Base-by-base conservation (phyloP, 2,329 filamentous ascomycete genomes). In the Aspergillus calidoustus region DNA sequence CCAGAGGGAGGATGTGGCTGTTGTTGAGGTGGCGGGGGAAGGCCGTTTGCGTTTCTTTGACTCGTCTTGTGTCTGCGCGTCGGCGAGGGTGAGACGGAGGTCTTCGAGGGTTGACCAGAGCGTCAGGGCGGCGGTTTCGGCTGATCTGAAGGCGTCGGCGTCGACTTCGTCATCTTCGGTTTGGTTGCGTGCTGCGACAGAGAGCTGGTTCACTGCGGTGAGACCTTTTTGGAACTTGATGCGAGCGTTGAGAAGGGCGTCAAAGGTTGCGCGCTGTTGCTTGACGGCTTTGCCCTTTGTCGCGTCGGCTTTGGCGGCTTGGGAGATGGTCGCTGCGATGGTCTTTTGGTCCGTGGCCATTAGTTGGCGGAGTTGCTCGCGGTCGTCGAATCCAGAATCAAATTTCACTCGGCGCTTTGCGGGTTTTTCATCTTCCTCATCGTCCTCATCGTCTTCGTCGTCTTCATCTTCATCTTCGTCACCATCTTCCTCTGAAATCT, bases 181-280 rank as follows among this genome's bases (percentile, higher is more conserved):
- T n/a, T 73, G 68, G 2, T 82, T 77, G 15, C 72, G 69, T 8
- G 76, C 76, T 1, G 84, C 68, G 1, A 80, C 73, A 17, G 84
- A 76, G 46, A 96, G 82, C 1, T 92, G 90, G 76, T 97, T 97
- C 28, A 89, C 86, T 0, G 91, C 89, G 17, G 95, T 86, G 15
- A 99, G 80, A 1, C 91, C 92, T 76, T 97, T 98, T 76, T 99
- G 96, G 19, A 99, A 80, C 63, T 94, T 91, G 72, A 99, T 97
- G 22, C 95, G 89, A 15, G 93, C 86, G 78, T 97, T 96, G 34
- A 99, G 84, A 0, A 98, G 86, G 0, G 91, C 87, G 69, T 98
- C 94, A 72, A 97, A 99, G 0, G 89, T 87, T 64, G 89, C 89
- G 55, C 93, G 88, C 78, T 99, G 95, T 60, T 88, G 83, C 70